Conservation (phyloP, 805 yeast genomes). For the Metschnikowia henanensis region DNA sequence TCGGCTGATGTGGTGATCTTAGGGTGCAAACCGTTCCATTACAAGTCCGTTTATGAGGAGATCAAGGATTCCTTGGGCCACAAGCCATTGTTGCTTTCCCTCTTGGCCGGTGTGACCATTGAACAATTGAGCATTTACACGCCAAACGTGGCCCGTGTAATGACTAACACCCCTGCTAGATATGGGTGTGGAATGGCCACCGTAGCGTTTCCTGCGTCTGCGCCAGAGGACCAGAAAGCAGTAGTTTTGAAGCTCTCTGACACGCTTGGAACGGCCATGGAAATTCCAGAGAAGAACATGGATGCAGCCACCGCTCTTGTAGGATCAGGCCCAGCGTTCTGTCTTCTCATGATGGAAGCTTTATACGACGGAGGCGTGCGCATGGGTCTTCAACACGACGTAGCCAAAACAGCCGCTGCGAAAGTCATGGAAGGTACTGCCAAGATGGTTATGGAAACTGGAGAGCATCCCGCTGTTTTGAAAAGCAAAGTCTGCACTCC, state of each 20-base stretch:
- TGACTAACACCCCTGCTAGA: conserved; percentile 97
- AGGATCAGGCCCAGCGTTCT: conserved; percentile 97
- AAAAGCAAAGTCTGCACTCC: conserved; percentile 93
- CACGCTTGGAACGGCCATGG: conserved; percentile 67
- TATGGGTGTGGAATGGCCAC: conserved; percentile 94
- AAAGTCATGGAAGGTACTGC: conserved; percentile 95
- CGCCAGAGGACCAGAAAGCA: conserved; percentile 42
- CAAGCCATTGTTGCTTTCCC: conserved; percentile 65
- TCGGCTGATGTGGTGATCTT: conserved; percentile 70
- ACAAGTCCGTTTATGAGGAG: conserved; percentile 55
- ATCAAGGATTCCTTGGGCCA: conserved; percentile 48
- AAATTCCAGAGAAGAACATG: conserved; percentile 87
- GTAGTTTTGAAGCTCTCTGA: conserved; percentile 52
- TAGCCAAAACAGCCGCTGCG: conserved; percentile 84
- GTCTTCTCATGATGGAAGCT: conserved; percentile 84
- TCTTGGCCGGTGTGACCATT: conserved; percentile 93
- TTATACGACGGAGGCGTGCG: conserved; percentile 92
- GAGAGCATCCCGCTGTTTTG: conserved; percentile 84
- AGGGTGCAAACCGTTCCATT: conserved; percentile 88
- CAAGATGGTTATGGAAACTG: conserved; percentile 79
- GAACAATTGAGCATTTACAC: conserved; percentile 57
- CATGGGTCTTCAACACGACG: conserved; percentile 88
- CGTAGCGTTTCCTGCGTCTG: conserved; percentile 66
- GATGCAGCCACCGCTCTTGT: conserved; percentile 95
- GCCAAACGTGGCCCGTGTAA: conserved; percentile 76